phyloP scores from a whole-genome alignment of 257 asterid genomes.

The Voacanga thouarsii region DNA sequence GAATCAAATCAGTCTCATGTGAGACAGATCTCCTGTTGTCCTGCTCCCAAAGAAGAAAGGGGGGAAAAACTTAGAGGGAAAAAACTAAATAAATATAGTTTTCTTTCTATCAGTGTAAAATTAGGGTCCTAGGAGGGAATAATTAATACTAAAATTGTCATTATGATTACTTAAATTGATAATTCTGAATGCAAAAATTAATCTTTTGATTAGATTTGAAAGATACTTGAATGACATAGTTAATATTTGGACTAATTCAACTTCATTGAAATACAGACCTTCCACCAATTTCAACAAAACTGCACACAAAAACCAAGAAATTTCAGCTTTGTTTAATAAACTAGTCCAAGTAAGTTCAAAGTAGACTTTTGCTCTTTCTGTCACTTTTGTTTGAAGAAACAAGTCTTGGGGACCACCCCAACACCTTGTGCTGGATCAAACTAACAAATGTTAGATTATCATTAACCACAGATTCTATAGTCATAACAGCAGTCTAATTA shows the following conservation, averaged over 20 bases:
- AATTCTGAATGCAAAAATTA: not conserved
- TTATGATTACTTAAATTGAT: not conserved
- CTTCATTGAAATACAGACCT: constrained; percentile 21
- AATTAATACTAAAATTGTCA: not conserved
- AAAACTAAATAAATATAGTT: no score
- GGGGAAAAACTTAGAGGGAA: not conserved
- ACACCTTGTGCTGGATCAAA: constrained; percentile 26
- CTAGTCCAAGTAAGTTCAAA: constrained; percentile 56
- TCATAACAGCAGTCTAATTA: constrained; percentile 9
- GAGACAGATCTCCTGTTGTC: not conserved
- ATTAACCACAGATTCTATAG: not conserved
- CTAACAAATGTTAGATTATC: constrained; percentile 25
- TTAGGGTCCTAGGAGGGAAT: no score
- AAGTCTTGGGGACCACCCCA: constrained; percentile 46
- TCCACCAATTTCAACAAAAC: constrained; percentile 22
- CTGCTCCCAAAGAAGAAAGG: not conserved
- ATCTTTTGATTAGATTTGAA: not conserved
- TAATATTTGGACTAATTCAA: constrained; percentile 17
- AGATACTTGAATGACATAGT: not conserved
- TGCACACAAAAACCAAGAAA: constrained; percentile 21
- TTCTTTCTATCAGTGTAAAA: not conserved
- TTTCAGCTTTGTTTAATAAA: constrained; percentile 14
- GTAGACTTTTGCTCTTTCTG: constrained; percentile 49
- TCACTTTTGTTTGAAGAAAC: constrained; percentile 43
- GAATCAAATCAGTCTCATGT: constrained; percentile 10